Evolutionary conservation across 495 filamentous ascomycete species (phyloP), one percentile per base, ranked within the genome.

Genomic region (Alectoria sarmentosa): DNA sequence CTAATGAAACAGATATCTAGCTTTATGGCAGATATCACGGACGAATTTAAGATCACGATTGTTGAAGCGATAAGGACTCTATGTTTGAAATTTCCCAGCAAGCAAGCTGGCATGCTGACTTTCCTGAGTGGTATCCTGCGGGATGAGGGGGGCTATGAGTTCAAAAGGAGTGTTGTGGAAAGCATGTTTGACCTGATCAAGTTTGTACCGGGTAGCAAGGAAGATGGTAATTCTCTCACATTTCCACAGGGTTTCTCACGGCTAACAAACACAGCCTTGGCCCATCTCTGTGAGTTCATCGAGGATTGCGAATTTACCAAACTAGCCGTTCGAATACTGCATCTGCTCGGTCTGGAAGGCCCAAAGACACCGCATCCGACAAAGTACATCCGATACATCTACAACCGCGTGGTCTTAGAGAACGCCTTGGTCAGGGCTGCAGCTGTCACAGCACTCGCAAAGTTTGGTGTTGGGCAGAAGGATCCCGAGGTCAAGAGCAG

Each of bases 301-400:
- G 94, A 99, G 75, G 94, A 99, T 73, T 99, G 94, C 80, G 94
- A 99, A 71, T 99, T 97, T 75, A 97, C 94, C 23, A 99, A 99
- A 77, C 83, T 99, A 61, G 93, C 95, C 42, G 93, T 99, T 58
- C 86, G 95, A 54, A 91, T 98, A 66, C 78, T 99, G 44, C 93
- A 98, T 77, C 83, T 98, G 36, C 84, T 99, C 39, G 94, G 95
- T 68, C 81, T 90, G 32, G 94, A 99, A 78, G 95, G 94, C 26
- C 95, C 95, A 39, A 95, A 92, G 80, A 98, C 95, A 8, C 86
- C 90, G 8, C 90, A 96, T 68, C 95, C 94, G 5, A 98, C 92
- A 62, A 98, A 98, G 80, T 99, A 96, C 69, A 95, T 99, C 72
- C 89, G 94, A 17, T 99, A 99, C 76, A 98, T 99, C 69, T 99